Evolutionary conservation across 768 basidiomycete genomes (phyloP), one percentile per base, ranked within the genome.

Genomic region (Tephrocybe sp.): DNA sequence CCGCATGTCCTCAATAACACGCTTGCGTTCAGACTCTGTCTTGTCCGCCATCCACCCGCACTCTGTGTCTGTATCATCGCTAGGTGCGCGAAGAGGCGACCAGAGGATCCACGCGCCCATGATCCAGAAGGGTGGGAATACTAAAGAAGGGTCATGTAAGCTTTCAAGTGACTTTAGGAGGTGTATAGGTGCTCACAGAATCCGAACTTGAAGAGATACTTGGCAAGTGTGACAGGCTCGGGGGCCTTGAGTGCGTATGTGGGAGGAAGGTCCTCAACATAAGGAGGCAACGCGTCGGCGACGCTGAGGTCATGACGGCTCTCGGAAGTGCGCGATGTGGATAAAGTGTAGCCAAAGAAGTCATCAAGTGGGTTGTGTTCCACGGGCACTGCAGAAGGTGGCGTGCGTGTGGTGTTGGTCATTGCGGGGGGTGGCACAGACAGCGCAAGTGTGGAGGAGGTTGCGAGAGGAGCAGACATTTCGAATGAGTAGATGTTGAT

Each of bases 111-210:
- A 69, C 22, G 76, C 70, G 18, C 83, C 82, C 46, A 83, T 67
- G 37, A 77, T 69, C 83, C 83, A 84, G 62, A 85, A 84, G 32
- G 77, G 69, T 2, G 79, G 79, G 61, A 84, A 84, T 43, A 84
- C 83, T 85, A 37, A 37, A 12, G 21, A 31, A 15, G 5, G 27
- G 21, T 19, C 24, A 26, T 49, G 49, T 44, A 54, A 18, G 36
- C 5, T 37, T 19, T 5, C 5, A 38, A 48, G 18, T 5, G 18
- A 12, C 36, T 19, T 7, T 6, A 37, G 21, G 30, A n/a, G 7
- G 22, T 25, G 5, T 6, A 35, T 7, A 16, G 21, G 43, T 21
- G 69, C 83, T 60, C 56, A 84, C 83, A 59, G 59, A 85, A 84
- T 31, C 82, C 81, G 51, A 83, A 83, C 58, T 77, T 79, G 69